Conservation (phyloP, 1,284 basidiomycete species). For the Cerioporus squamosus region DNA sequence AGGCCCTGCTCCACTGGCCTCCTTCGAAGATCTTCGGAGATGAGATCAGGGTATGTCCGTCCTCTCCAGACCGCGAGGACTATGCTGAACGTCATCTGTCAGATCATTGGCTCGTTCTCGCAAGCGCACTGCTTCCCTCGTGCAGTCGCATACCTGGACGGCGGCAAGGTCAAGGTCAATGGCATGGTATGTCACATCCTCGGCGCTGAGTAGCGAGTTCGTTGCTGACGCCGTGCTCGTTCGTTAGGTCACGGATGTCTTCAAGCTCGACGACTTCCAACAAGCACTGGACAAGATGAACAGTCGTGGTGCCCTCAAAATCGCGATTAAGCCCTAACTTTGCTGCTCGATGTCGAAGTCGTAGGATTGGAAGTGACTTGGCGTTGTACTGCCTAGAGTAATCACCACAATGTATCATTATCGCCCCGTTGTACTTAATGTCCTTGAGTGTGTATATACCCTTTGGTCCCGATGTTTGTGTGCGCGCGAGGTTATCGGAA, state of each 20-base stretch:
- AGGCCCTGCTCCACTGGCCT: conserved; percentile 58
- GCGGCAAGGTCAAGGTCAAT: conserved; percentile 60
- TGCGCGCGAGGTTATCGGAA: no score
- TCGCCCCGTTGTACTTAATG: not conserved
- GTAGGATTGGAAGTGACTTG: not conserved
- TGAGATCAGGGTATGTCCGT: conserved; percentile 51
- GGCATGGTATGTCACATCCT: conserved; percentile 49
- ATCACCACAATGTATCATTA: conserved; percentile 17
- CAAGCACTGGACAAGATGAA: conserved; percentile 66
- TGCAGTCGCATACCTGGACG: conserved; percentile 63
- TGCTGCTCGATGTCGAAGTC: not conserved
- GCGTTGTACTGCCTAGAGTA: conserved; percentile 16
- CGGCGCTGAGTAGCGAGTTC: not conserved
- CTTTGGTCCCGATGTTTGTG: not conserved
- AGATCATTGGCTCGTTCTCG: conserved; percentile 66
- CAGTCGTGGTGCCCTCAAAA: conserved; percentile 44
- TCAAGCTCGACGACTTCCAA: conserved; percentile 59
- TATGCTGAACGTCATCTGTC: not conserved
- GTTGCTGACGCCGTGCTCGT: not conserved
- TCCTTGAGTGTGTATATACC: conserved; percentile 13
- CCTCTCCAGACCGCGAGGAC: not conserved
- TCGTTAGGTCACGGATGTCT: conserved; percentile 54
- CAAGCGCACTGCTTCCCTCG: conserved; percentile 67
- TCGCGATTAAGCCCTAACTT: conserved; percentile 39
- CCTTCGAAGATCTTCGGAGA: conserved; percentile 65